Evolutionary conservation across 306 rosid genomes (phyloP), one percentile per base, ranked within the genome.

Genomic region (Nissolia schottii): DNA sequence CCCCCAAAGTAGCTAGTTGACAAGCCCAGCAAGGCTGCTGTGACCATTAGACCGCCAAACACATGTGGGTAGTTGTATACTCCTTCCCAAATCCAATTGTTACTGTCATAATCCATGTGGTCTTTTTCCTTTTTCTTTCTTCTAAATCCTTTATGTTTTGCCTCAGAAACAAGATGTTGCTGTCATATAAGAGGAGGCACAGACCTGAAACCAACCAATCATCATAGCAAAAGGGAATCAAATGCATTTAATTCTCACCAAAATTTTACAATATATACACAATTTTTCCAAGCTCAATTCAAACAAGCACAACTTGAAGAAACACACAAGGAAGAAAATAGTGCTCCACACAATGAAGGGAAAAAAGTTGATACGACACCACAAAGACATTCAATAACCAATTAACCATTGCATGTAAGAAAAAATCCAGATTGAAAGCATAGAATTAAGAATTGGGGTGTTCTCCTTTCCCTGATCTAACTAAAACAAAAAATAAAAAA

Each of bases 41-140:
- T 95, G 65, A 95, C 92, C 97, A 95, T 95, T 75, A 95, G 64
- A 70, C 97, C 99, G 10, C 99, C 97, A 78, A 95, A 92, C 24
- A 92, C 78, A 71, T 84, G 96, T 5, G 96, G 93, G 76, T 87
- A 83, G 77, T 84, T 81, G 77, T 81, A 82, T 35, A 91, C 91
- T 56, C 99, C 97, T 62, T 91, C 97, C 99, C 97, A 87, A 75
- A 89, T 88, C 99, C 96, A 95, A 67, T 83, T 77, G 73, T 81
- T 83, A 67, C 77, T 86, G 79, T 91, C 96, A 48, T 88, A 95
- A 57, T 92, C 96, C 97, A 95, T 89, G 24, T 35, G 1, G 3
- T 55, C 57, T 32, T 29, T 12, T 45, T 64, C 64, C 27, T 49
- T 41, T 9, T 27, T 18, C 32, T 7, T 53, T 7, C 2, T 49